Evolutionary conservation across 176 grass and related monocot genomes (phyloP).

Genomic region (Aegilops tauschii): DNA sequence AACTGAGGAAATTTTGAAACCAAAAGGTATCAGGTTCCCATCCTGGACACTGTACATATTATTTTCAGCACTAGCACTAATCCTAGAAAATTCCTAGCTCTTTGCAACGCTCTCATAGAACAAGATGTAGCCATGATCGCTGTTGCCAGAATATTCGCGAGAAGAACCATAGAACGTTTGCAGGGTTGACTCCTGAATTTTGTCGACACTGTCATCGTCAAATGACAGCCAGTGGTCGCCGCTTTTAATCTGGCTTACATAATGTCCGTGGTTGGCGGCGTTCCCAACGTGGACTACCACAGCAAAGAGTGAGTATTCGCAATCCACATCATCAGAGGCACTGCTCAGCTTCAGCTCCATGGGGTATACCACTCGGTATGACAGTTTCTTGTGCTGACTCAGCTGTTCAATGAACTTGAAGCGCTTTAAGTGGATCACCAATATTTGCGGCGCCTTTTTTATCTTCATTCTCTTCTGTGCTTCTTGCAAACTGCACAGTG

Average conservation of each 20-base stretch:
- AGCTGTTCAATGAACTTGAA: conserved; percentile 94
- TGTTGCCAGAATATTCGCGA: conserved; percentile 77
- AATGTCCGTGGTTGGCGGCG: conserved; percentile 89
- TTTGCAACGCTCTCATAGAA: conserved; percentile 64
- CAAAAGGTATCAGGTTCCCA: not conserved
- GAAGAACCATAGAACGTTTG: conserved; percentile 79
- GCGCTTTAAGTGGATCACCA: conserved; percentile 87
- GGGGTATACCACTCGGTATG: conserved; percentile 82
- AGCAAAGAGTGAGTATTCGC: conserved; percentile 84
- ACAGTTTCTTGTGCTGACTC: conserved; percentile 81
- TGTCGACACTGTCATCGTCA: conserved; percentile 89
- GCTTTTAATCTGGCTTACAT: conserved; percentile 87
- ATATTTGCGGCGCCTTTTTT: conserved; percentile 69
- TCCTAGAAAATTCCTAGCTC: conserved; percentile 3
- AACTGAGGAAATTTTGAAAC: not conserved
- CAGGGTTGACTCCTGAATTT: conserved; percentile 65
- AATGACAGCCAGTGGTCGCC: conserved; percentile 80
- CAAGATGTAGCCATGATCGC: conserved; percentile 89
- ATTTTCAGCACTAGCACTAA: conserved; percentile 4
- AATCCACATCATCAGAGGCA: conserved; percentile 51
- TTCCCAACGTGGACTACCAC: conserved; percentile 89
- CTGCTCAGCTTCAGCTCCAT: conserved; percentile 82
- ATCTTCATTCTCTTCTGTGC: conserved; percentile 96
- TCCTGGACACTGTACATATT: not conserved
- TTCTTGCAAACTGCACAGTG: conserved; percentile 71